Conservation (phyloP, 345 rosid species). For the Eucalyptus polybractea region DNA sequence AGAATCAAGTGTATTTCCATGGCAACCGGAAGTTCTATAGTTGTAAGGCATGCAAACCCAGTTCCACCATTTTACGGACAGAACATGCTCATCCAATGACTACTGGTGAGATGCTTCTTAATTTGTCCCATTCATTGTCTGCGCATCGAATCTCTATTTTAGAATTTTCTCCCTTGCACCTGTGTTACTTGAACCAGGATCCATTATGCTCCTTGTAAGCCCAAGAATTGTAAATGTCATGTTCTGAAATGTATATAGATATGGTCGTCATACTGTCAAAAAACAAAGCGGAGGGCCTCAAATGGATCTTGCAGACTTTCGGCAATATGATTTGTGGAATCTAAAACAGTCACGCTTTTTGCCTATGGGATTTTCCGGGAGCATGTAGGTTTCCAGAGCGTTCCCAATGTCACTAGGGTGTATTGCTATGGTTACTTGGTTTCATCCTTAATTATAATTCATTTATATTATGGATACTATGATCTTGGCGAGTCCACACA, state of each 20-base stretch:
- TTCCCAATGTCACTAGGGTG: background rate
- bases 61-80: slow-evolving; percentile 50
- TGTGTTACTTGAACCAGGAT: background rate
- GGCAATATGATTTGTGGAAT: background rate
- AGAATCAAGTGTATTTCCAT: slow-evolving; percentile 34
- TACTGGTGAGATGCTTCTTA: slow-evolving; percentile 22
- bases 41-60: slow-evolving; percentile 36
- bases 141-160: background rate
- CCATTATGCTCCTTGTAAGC: background rate
- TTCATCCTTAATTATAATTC: too few species aligned
- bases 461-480: too few species aligned
- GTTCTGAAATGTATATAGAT: background rate
- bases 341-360: background rate
- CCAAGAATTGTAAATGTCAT: background rate
- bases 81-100: slow-evolving; percentile 52
- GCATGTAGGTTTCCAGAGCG: background rate
- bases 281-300: background rate
- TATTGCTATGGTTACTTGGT: background rate
- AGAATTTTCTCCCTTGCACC: background rate
- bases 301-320: background rate
- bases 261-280: background rate
- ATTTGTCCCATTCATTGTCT: background rate
- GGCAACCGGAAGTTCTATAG: background rate
- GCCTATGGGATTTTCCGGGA: background rate
- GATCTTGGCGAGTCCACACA: background rate